A percentile compares a stretch with the other conserved stretches of the same genome.
phyloP scores from a whole-genome alignment of 2,329 filamentous ascomycete species.

The Aphanocladium album region DNA sequence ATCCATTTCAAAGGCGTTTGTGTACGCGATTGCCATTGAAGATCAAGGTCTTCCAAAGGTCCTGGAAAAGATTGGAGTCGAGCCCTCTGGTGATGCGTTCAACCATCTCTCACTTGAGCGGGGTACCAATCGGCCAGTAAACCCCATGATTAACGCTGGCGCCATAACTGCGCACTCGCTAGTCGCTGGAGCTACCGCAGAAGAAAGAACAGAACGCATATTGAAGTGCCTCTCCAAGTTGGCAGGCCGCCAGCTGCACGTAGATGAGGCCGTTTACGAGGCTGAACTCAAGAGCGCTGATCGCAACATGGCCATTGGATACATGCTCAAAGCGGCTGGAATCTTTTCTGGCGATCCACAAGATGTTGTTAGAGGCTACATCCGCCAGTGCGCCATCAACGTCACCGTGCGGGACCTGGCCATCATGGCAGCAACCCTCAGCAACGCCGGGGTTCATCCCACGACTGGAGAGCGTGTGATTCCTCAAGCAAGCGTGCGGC shows the following conservation, averaged over 20 bases:
- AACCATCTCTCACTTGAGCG: constrained; percentile 29
- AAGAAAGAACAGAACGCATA: constrained; percentile 32
- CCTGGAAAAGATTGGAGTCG: constrained; percentile 34
- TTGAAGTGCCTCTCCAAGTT: constrained; percentile 28
- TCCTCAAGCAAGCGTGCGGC: constrained; percentile 31
- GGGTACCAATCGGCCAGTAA: constrained; percentile 28
- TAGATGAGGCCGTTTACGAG: constrained; percentile 34
- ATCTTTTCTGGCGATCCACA: constrained; percentile 30
- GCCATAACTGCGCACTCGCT: constrained; percentile 31
- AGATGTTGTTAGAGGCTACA: constrained; percentile 33
- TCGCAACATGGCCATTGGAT: constrained; percentile 32
- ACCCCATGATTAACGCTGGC: constrained; percentile 33
- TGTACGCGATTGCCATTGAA: constrained; percentile 36
- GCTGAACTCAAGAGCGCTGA: constrained; percentile 31
- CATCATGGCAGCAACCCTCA: constrained; percentile 34
- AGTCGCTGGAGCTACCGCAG: constrained; percentile 26
- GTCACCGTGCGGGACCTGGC: constrained; percentile 37
- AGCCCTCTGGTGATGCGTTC: constrained; percentile 35
- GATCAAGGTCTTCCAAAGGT: constrained; percentile 31
- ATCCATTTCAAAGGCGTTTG: constrained; percentile 37
- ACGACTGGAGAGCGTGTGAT: constrained; percentile 29
- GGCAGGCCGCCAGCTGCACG: constrained; percentile 30
- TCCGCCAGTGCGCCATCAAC: constrained; percentile 36
- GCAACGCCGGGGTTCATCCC: constrained; percentile 33
- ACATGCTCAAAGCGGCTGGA: constrained; percentile 37